phyloP scores from a whole-genome alignment of 495 filamentous ascomycete species.

The Penicillium chermesinum region DNA sequence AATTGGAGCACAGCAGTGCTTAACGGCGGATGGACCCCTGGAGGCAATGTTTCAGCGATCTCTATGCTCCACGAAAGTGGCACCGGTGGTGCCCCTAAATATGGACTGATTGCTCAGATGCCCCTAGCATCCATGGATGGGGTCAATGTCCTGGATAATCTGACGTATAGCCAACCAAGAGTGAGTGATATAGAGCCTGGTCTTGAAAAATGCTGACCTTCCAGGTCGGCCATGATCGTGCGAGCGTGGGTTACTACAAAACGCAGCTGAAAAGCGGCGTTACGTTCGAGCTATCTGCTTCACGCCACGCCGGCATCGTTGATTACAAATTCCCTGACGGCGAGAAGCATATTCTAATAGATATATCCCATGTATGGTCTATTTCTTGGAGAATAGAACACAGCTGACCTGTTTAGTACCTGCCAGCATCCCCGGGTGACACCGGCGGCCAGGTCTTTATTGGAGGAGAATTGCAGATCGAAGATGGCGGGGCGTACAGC shows the following conservation, averaged over 20 bases:
- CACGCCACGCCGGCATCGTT: conserved; percentile 55
- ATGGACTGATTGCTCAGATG: conserved; percentile 63
- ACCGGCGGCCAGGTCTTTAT: conserved; percentile 56
- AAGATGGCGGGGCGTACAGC: conserved; percentile 46
- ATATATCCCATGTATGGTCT: conserved; percentile 57
- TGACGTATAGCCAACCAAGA: conserved; percentile 37
- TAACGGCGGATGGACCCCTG: conserved; percentile 54
- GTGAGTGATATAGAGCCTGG: no score
- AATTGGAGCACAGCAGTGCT: conserved; percentile 45
- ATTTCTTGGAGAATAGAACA: no score
- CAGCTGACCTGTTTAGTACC: conserved; percentile 18
- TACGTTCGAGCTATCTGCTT: conserved; percentile 54
- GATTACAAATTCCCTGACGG: conserved; percentile 53
- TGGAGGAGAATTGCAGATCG: conserved; percentile 52
- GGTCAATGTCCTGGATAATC: conserved; percentile 38
- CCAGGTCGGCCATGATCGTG: conserved; percentile 45
- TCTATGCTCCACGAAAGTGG: conserved; percentile 67
- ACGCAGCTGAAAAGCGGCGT: conserved; percentile 50
- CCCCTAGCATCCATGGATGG: conserved; percentile 37
- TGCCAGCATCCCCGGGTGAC: conserved; percentile 53
- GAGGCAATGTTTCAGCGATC: conserved; percentile 58
- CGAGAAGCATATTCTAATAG: conserved; percentile 51
- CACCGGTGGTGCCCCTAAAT: conserved; percentile 65
- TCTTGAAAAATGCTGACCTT: no score
- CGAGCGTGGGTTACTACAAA: conserved; percentile 57